A percentile compares a stretch with the other conserved stretches of the same genome.
Evolutionary conservation across 2,329 filamentous ascomycete species (phyloP).

Genomic region (Sporothrix globosa): DNA sequence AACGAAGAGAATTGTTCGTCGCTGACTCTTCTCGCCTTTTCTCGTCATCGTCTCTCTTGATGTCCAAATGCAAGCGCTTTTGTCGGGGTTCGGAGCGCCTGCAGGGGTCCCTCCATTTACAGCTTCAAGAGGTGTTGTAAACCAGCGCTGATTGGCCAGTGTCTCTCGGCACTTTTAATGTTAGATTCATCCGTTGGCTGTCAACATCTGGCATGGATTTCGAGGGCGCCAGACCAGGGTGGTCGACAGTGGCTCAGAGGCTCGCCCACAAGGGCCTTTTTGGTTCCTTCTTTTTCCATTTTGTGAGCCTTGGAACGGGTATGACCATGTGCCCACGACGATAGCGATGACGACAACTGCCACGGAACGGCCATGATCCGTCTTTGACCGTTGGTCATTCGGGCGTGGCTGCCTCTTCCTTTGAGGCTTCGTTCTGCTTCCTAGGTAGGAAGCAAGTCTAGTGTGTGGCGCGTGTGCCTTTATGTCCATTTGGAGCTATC

Average conservation of each 20-base stretch:
- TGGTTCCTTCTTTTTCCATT: neutral
- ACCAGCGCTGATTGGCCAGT: conserved; percentile 7
- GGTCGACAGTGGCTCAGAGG: conserved; percentile 6
- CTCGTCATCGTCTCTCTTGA: neutral
- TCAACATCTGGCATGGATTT: conserved; percentile 13
- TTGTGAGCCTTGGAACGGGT: neutral
- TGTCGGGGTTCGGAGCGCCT: neutral
- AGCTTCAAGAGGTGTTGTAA: neutral
- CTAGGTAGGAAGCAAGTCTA: neutral
- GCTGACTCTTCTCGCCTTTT: conserved; percentile 4
- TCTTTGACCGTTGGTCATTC: neutral
- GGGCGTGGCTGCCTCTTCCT: conserved; percentile 22
- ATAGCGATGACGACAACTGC: conserved; percentile 11
- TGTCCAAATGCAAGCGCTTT: conserved; percentile 15
- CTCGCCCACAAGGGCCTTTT: neutral
- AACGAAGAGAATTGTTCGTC: neutral
- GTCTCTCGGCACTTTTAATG: conserved; percentile 8
- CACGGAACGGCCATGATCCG: conserved; percentile 22
- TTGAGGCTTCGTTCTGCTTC: neutral
- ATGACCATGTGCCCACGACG: neutral
- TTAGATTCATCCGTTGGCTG: conserved; percentile 23
- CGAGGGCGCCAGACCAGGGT: neutral
- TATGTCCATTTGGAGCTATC: neutral
- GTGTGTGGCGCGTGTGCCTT: neutral
- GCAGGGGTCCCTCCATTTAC: conserved; percentile 14